Evolutionary conservation across 176 grass and related monocot species (phyloP), one percentile per base, ranked within the genome.

Genomic region (Juncus effusus): DNA sequence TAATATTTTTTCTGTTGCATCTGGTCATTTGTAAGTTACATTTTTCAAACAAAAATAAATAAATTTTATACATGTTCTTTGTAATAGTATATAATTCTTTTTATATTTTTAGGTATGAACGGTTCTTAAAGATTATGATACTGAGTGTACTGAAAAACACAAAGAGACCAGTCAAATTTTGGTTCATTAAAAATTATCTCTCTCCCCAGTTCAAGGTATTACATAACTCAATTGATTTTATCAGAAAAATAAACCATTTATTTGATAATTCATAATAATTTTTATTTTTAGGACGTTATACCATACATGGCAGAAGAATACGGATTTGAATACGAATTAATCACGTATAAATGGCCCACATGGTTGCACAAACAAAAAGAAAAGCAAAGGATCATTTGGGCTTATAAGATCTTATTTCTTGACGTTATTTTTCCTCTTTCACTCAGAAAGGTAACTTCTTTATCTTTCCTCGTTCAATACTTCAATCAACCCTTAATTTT

Each of bases 161-260:
- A 28, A 80, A 82, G 67, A 89, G 94, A 52, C 88, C 94, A 9
- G 94, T 92, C 45, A 97, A 97, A 83, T 97, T 97, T 82, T 97
- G 88, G 94, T 97, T 97, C 80, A 97, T 97, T 50, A 97, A 97
- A 77, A 97, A 97, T 74, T 97, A 92, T 85, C 88, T 97, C n/a
- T 97, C 94, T 73, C 94, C 94, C 59, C 94, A 89, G 62, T 97
- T 97, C 71, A 97, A 97, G 82, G 93, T 97, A 79, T 28, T 28
- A 28, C 41, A 61, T 65, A 28, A 61, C n/a, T 73, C 62, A 67
- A 49, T 76, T 79, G 11, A 76, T 28, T 73, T 62, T 52, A 68
- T 72, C 39, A 42, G 60, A 15, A 54, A 61, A 64, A 49, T 44
- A 14, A 36, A 54, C 36, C 51, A 14, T 79, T 40, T 76, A 59